Conservation (phyloP, 345 rosid genomes). For the Acer campestre region DNA sequence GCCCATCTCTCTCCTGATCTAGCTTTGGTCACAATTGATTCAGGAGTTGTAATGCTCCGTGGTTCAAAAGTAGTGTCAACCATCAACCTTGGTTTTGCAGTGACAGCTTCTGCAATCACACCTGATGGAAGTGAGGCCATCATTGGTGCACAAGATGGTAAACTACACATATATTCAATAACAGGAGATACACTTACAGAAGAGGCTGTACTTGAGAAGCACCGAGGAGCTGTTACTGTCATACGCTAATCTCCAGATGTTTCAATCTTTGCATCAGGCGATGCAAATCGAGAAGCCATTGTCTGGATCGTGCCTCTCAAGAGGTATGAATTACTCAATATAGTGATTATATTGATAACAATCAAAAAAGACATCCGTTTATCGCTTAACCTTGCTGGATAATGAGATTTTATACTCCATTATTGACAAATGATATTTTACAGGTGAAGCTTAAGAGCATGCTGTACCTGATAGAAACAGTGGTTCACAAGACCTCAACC, state of each 20-base stretch:
- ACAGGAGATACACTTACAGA: constrained; percentile 70
- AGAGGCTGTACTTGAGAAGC: constrained; percentile 83
- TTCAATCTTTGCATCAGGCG: constrained; percentile 94
- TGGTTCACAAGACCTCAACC: no score
- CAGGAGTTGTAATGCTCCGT: constrained; percentile 78
- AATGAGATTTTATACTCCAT: neutral
- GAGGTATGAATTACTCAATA: constrained; percentile 49
- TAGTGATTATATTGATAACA: neutral
- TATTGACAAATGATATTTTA: constrained; percentile 10
- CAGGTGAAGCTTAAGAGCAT: constrained; percentile 85
- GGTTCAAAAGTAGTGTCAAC: constrained; percentile 71
- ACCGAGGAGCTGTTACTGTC: constrained; percentile 84
- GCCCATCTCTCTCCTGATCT: constrained; percentile 70
- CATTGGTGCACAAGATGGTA: constrained; percentile 83
- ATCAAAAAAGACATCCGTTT: neutral
- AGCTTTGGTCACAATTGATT: constrained; percentile 66
- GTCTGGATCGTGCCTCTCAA: constrained; percentile 77
- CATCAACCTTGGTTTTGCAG: constrained; percentile 71
- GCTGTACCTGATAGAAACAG: no score
- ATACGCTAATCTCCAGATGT: constrained; percentile 85
- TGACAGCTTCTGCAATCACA: constrained; percentile 76
- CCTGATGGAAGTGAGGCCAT: constrained; percentile 95
- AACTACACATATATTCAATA: constrained; percentile 68
- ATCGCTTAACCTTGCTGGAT: neutral
- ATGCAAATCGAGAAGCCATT: constrained; percentile 84